phyloP scores from a whole-genome alignment of 176 grass and related monocot genomes.

The Rhipidocladum racemiflorum region DNA sequence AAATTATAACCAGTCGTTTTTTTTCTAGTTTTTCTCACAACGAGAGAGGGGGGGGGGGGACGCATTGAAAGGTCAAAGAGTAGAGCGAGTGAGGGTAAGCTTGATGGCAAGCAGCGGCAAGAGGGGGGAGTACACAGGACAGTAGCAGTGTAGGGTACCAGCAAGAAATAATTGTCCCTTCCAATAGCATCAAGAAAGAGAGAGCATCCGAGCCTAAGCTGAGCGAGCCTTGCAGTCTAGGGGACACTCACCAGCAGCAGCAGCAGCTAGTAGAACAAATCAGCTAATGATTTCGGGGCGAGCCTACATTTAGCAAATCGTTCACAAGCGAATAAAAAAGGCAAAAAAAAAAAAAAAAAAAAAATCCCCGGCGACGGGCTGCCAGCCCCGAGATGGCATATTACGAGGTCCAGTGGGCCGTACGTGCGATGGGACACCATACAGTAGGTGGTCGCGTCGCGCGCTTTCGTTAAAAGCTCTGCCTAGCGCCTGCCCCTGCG shows the following conservation, averaged over 20 bases:
- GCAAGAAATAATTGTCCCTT: constrained; percentile 53
- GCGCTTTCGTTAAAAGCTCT: background rate
- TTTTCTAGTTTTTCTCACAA: background rate
- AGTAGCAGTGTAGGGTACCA: constrained; percentile 5
- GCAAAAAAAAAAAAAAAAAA: no score
- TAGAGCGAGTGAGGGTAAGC: constrained; percentile 26
- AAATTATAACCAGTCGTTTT: no score
- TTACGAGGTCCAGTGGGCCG: constrained; percentile 10
- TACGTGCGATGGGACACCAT: background rate
- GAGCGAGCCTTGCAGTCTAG: constrained; percentile 15
- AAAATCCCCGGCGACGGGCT: no score
- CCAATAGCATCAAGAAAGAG: background rate
- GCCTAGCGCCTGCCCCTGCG: background rate
- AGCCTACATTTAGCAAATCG: no score
- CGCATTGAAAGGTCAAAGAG: constrained; percentile 24
- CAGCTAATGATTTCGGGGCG: no score
- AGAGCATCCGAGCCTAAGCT: background rate
- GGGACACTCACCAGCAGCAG: constrained; percentile 27
- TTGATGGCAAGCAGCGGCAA: background rate
- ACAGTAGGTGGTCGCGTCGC: background rate
- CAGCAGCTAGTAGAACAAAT: constrained; percentile 8
- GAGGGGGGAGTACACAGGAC: constrained; percentile 12
- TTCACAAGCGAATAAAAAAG: no score
- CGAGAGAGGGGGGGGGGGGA: background rate
- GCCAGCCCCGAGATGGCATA: background rate